Base-by-base conservation (phyloP, 2,329 filamentous ascomycete genomes). In the Aureobasidium sp. region DNA sequence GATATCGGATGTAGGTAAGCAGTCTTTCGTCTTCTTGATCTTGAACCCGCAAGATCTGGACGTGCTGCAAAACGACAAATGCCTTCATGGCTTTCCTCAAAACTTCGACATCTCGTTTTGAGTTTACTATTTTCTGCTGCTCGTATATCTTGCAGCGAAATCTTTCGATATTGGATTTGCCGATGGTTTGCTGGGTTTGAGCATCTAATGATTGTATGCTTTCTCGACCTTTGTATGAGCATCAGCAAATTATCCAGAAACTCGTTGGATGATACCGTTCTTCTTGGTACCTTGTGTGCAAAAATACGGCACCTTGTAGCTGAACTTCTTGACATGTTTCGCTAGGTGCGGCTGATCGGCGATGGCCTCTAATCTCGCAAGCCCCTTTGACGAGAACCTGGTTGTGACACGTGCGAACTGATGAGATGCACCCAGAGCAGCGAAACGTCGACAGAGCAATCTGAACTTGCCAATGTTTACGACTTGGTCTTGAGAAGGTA, bases 31-130 rank as follows among this genome's bases (percentile, higher is more conserved):
- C 85, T 63, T 83, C 77, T 63, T 80, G 75, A 63, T 87, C 84
- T 65, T 84, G 81, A 13, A 87, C 74, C 6, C 83, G 81, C 30
- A 88, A 78, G 15, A 89, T 79, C 64, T 87, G 84, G 55, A 88
- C 79, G 68, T 87, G 82, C 67, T 86, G 83, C 11, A 89, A 77
- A 32, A 79, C 78, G 2, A 78, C 80, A 67, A 88, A 88, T 1
- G 81, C 79, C 37, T 75, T 73, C 64, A 86, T 78, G 21, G 83
- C 83, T 62, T 78, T 77, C 63, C 77, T 80, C 37, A 87, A 72
- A 21, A 83, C 76, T 15, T 71, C 69, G 42, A 79, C 74, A 66
- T 87, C 84, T 63, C 80, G 75, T 54, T 77, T 71, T 3, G 75
- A 76, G 41, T 75, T 71, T 58, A 85, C 72, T 45, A 87, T 77